Percentiles rank a stretch among this genome's conserved stretches.
Conservation (phyloP, 2,329 filamentous ascomycete species). For the Arthroderma sp. region DNA sequence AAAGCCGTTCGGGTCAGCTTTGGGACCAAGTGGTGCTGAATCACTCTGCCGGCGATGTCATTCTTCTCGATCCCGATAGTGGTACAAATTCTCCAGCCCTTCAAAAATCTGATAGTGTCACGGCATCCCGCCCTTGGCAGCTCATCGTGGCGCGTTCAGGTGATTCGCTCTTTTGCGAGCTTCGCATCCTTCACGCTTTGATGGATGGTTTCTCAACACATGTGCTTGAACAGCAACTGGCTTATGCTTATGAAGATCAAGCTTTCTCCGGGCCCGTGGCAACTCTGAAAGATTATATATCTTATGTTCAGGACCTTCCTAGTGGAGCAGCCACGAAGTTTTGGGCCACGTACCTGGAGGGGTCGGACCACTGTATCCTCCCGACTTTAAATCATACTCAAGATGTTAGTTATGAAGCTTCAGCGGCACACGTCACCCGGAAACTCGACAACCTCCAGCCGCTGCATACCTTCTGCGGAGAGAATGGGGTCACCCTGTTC, state of each 20-base stretch:
- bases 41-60: background rate
- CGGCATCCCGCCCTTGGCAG: background rate
- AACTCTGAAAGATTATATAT: constrained; percentile 25
- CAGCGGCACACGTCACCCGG: too few relatives aligned
- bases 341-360: constrained; percentile 18
- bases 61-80: background rate
- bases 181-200: constrained; percentile 35
- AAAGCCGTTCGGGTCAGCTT: background rate
- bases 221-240: constrained; percentile 28
- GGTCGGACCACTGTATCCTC: too few relatives aligned
- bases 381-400: constrained; percentile 14
- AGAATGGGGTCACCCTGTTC: constrained; percentile 13
- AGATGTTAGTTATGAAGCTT: too few relatives aligned
- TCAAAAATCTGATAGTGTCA: background rate
- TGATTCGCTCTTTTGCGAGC: background rate
- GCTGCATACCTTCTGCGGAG: constrained; percentile 4
- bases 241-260: constrained; percentile 22
- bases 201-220: constrained; percentile 33
- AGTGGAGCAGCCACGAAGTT: constrained; percentile 10
- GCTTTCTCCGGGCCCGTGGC: background rate
- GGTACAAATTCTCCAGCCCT: background rate
- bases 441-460: too few relatives aligned
- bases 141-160: background rate
- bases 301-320: constrained; percentile 18
- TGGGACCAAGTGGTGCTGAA: background rate